phyloP scores from a whole-genome alignment of 2,329 filamentous ascomycete genomes.

The Monosporascus sp. region DNA sequence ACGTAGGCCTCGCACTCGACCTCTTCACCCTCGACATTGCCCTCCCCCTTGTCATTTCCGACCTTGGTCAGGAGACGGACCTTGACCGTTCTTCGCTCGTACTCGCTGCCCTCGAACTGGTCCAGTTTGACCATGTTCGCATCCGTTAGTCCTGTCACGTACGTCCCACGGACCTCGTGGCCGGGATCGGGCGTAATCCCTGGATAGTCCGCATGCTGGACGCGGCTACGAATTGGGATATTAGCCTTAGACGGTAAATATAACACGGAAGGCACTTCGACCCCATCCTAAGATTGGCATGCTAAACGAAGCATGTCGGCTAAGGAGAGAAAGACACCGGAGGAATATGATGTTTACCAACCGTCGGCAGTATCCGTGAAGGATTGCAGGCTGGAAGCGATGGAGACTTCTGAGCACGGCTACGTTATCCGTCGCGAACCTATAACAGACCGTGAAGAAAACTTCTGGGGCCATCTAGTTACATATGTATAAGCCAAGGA shows the following conservation, averaged over 20 bases:
- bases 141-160: constrained; percentile 72
- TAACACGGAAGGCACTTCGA: background rate
- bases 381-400: constrained; percentile 66
- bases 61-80: constrained; percentile 32
- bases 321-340: background rate
- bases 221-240: constrained; percentile 37
- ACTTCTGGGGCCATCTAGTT: constrained; percentile 74
- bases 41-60: constrained; percentile 32
- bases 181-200: constrained; percentile 58
- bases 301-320: too few species aligned
- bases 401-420: constrained; percentile 44
- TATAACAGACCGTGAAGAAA: constrained; percentile 80
- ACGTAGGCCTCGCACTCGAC: constrained; percentile 61
- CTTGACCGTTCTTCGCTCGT: constrained; percentile 29
- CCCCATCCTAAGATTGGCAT: background rate
- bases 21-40: constrained; percentile 39
- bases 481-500: constrained; percentile 7
- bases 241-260: constrained; percentile 19
- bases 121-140: constrained; percentile 73
- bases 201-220: constrained; percentile 71
- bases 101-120: constrained; percentile 70
- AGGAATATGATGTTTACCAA: constrained; percentile 19
- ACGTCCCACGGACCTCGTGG: constrained; percentile 65
- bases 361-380: constrained; percentile 65
- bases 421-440: constrained; percentile 44